Evolutionary conservation across 225 moss, liverwort and hornwort species (phyloP), one percentile per base, ranked within the genome.

Genomic region (Lunularia cruciata): DNA sequence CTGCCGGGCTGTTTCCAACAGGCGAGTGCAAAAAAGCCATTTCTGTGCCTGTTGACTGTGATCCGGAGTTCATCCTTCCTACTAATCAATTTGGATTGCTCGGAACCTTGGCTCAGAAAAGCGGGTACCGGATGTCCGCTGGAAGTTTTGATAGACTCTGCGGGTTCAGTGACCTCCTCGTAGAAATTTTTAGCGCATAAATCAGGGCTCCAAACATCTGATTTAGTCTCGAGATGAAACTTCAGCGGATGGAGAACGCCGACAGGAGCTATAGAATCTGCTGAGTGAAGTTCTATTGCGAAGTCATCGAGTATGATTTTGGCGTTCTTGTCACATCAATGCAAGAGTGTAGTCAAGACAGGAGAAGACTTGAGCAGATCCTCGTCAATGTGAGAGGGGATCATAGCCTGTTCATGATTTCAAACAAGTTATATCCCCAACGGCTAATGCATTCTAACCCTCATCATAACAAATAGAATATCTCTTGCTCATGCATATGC

Each of bases 231-330:
- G 74, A 98, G 63, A 67, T 90, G 92, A 70, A 90, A 98, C 70
- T 83, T 78, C 18, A 79, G 74, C 15, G 92, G 90, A 69, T 86
- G 96, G 58, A 98, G 89, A 68, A 92, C 83, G 31, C 96, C 96
- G 26, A 98, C 96, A 3, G 92, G 86, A 19, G 96, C 96, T 70
- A 93, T 87, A 54, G 87, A 86, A 78, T 84, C 90, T 19, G 86
- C 85, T 55, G 96, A 98, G 71, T 90, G 90, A 19, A 98, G 80
- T 9, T 67, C 64, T 55, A 98, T 63, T 51, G 89, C 80, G 23
- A 86, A 93, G 66, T 86, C 83, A 77, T 98, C 96, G 66, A 98
- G 74, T 74, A 87, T 68, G 62, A 98, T 91, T 60, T 79, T 87
- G 60, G 87, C 96, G 84, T 92, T 87, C 96, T 96, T 85, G 65